These are phyloP conservation scores for Eremomyces bilateralis DNA, from an alignment of 495 filamentous ascomycete genomes.

Conservation along the genomic window DNA sequence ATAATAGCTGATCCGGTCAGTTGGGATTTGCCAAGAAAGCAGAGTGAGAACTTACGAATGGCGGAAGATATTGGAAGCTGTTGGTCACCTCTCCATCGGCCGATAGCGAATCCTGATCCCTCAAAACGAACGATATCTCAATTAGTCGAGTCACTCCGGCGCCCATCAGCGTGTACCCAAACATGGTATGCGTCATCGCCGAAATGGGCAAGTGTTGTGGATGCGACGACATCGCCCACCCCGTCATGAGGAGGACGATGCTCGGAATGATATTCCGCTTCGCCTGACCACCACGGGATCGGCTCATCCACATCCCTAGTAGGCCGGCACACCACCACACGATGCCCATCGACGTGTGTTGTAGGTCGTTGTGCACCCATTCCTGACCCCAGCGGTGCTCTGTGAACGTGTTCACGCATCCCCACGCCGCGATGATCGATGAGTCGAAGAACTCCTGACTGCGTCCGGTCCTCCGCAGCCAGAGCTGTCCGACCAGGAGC, in stretches of 20 bases:
- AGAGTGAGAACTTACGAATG: conserved; percentile 46
- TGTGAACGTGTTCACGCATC: conserved; percentile 92
- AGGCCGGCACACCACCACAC: conserved; percentile 94
- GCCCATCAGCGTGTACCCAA: conserved; percentile 89
- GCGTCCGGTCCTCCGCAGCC: conserved; percentile 63
- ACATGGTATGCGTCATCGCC: conserved; percentile 75
- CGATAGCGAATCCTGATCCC: conserved; percentile 38
- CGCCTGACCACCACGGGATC: conserved; percentile 57
- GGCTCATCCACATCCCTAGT: conserved; percentile 77
- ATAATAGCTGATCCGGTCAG: conserved; percentile 41
- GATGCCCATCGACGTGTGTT: conserved; percentile 93
- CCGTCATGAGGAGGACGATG: conserved; percentile 75
- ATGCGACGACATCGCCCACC: conserved; percentile 87
- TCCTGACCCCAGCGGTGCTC: conserved; percentile 80
- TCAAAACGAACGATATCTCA: conserved; percentile 74
- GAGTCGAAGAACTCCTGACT: conserved; percentile 98
- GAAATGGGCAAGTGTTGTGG: conserved; percentile 64
- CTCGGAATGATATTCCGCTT: conserved; percentile 85
- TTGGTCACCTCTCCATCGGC: conserved; percentile 41
- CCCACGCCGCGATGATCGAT: conserved; percentile 76
- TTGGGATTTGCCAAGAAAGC: conserved; percentile 3
- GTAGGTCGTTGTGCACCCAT: conserved; percentile 91
- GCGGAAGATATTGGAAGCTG: conserved; percentile 83
- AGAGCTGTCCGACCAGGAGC: conserved; percentile 68
- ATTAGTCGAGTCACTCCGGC: conserved; percentile 68